Evolutionary conservation across 2,329 filamentous ascomycete species (phyloP).

Genomic region (Penicillium expansum): DNA sequence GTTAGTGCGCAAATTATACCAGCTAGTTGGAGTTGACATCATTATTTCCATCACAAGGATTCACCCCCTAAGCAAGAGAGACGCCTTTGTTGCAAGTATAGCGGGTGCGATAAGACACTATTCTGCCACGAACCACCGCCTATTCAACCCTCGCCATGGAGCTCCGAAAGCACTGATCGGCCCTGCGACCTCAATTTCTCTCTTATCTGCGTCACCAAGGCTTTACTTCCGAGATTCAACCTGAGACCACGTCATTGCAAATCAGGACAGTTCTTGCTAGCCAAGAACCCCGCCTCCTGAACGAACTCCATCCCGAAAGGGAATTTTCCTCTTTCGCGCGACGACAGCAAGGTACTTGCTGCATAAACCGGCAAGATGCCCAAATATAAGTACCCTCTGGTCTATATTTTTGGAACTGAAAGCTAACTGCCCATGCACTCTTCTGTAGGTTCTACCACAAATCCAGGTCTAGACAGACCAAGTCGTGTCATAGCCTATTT

Average conservation of each 20-base stretch:
- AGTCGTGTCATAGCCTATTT: conserved; percentile 1
- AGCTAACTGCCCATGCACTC: conserved; percentile 55
- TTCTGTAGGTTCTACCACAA: conserved; percentile 57
- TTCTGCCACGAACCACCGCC: conserved; percentile 12
- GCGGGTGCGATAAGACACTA: conserved; percentile 7
- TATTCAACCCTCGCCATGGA: neutral
- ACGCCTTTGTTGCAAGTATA: neutral
- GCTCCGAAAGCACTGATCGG: neutral
- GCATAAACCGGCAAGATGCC: conserved; percentile 62
- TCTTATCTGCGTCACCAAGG: neutral
- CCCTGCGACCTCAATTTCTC: neutral
- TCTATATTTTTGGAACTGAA: conserved; percentile 2
- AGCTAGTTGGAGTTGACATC: neutral
- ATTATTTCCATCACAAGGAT: neutral
- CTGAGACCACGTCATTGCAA: neutral
- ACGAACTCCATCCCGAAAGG: conserved; percentile 3
- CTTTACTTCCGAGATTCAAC: neutral
- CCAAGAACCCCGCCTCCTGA: neutral
- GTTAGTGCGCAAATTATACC: neutral
- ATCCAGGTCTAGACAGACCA: neutral
- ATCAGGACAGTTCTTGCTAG: neutral
- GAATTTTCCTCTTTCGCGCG: conserved; percentile 23
- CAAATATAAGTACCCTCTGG: conserved; percentile 66
- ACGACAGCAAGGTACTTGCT: conserved; percentile 18
- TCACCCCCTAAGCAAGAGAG: neutral